Evolutionary conservation across 2,329 filamentous ascomycete species (phyloP), one percentile per base, ranked within the genome.

Genomic region (Xylariaceae sp.): DNA sequence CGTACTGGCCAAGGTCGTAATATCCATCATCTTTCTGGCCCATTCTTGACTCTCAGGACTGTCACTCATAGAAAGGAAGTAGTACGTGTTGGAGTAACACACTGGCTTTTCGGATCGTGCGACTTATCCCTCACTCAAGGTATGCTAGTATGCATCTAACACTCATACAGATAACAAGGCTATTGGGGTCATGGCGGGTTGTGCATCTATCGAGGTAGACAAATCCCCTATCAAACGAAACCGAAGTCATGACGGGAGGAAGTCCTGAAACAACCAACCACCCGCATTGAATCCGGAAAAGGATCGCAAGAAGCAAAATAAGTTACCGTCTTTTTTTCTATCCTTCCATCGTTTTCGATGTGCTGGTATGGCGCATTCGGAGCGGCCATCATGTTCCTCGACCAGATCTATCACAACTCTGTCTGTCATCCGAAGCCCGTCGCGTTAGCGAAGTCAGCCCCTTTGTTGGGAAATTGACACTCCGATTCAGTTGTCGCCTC

Each of bases 1-100:
- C 73, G 68, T 82, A 85, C 0, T 74, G 69, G 58, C 88, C 88
- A 1, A 90, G 81, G 64, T 90, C 70, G 70, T 90, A 82, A 72
- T 89, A 88, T 5, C 55, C 53, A 11, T 58, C 53, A 11, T 53
- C 53, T 52, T 53, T 49, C 34, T 18, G 35, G n/a, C 13, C 48
- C 64, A 65, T 65, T 23, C 34, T 57, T 34, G 30, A 17, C 44
- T 17, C 30, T 51, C 5, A 18, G 39, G 45, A 37, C 2, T 15
- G 42, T 23, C 13, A 15, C 49, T 51, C 23, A n/a, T n/a, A 13
- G 5, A 30, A 45, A n/a, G 42, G 42, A 18, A 50, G 18, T 30
- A 10, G 23, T 51, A 34, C n/a, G 15, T 18, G 18, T 15, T 42
- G 9, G 17, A 13, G 45, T 45, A 45, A 6, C 37, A 42, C 37